Evolutionary conservation across 163 green algal species (phyloP), one percentile per base, ranked within the genome.

Genomic region (Volvox carteri): DNA sequence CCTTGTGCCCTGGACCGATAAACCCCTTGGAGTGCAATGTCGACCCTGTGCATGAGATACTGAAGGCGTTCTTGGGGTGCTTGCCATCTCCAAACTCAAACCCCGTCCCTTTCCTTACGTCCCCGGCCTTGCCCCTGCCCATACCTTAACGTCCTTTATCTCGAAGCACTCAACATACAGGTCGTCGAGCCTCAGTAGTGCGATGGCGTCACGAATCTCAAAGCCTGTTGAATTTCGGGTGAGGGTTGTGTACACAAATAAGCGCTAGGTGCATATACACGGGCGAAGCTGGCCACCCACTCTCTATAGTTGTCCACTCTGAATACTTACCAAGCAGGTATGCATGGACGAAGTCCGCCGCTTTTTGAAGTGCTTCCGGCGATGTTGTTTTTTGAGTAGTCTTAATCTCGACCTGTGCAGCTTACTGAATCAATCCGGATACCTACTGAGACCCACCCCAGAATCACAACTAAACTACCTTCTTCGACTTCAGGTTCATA

Each of bases 151-250:
- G 90, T 99, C 97, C 90, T 99, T 99, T 79, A 99, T 93, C 92
- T 99, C 98, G 86, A 99, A 99, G 52, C 93, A 97, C 93, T 99
- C 98, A 4, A 99, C 92, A 89, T 99, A 99, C 62, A 99, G 90
- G 89, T 99, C 98, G 84, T 99, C 98, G 76, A 99, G 91, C 11
- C 98, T 95, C 76, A 99, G 94, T 87, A 99, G 94, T 23, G 98
- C 98, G 37, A 99, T 97, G 14, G 98, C 98, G 90, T 99, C 98
- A 23, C 94, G 91, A 16, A 99, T 90, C 77, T 98, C 97, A 91
- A 99, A 99, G 1, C 96, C 96, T 97, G 91, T 85, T 90, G 30
- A 48, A 46, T 44, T 4, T 76, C 14, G 35, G 33, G 30, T 46
- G 4, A 50, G 60, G 35, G 44, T 74, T 6, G 25, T n/a, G n/a